Evolutionary conservation across 2,329 filamentous ascomycete genomes (phyloP), one percentile per base, ranked within the genome.

Genomic region (Monilinia laxa): DNA sequence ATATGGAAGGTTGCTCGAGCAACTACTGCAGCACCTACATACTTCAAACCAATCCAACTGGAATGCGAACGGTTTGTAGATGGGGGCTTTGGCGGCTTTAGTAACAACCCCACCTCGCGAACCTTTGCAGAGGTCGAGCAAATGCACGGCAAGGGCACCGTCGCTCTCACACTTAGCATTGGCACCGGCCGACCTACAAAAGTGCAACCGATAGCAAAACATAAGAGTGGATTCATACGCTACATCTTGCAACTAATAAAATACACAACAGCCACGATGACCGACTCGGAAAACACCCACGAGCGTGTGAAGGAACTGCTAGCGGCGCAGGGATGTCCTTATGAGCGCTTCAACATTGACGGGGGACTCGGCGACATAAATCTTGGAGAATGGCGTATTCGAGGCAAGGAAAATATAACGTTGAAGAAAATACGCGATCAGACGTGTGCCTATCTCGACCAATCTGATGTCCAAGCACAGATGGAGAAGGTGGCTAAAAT

Each of bases 31-130:
- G 79, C 79, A 0, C 71, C 79, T 0, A 70, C 71, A 0, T 80
- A 76, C 65, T 81, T 82, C 72, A 76, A 77, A 14, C 72, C 77
- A 0, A 77, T 83, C 49, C 52, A 67, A 0, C 76, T 84, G 40
- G 76, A 75, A 1, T 3, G 53, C 1, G 65, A 71, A n/a, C 52
- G 66, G 0, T 82, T 79, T 63, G 73, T 81, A 16, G 81, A 83
- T 69, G 81, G 78, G 12, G 64, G 57, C 3, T 66, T 45, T 47
- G 64, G 64, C 25, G 31, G 5, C 31, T 35, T 35, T 35, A 4
- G 52, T 25, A 66, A 66, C 23, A 66, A 62, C 23, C 64, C 57
- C 35, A 62, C 42, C 4, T 18, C 4, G 4, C 28, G 47, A 20
- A 20, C 38, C 28, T 54, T 66, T 45, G 5, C 11, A 5, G 64